Conservation (phyloP, 441 rosid species). For the Croton laevigatus region DNA sequence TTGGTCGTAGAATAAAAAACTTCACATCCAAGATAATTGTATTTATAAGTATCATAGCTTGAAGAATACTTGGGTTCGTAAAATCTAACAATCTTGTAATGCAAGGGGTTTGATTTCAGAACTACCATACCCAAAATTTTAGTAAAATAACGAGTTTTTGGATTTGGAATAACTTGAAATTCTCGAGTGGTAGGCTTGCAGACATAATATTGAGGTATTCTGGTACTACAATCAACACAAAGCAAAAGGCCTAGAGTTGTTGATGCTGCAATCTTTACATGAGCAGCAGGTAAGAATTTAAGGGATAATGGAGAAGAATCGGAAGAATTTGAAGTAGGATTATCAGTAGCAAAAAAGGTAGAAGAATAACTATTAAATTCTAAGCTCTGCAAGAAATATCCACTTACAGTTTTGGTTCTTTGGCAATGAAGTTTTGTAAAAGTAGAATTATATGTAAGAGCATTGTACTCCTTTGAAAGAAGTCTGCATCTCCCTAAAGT, state of each 20-base stretch:
- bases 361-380: neutral
- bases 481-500: conserved; percentile 11
- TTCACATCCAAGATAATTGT: neutral
- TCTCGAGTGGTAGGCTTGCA: conserved; percentile 26
- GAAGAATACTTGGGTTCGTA: neutral
- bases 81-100: conserved; percentile 16
- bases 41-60: neutral
- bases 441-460: conserved; percentile 8
- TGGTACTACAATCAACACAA: neutral
- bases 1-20: conserved; percentile 12
- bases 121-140: neutral
- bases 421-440: conserved; percentile 9
- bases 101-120: conserved; percentile 17
- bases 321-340: neutral
- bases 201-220: conserved; percentile 14
- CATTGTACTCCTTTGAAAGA: conserved; percentile 9
- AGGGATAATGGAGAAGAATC: conserved; percentile 12
- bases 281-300: conserved; percentile 12
- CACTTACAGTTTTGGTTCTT: conserved; percentile 3
- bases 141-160: conserved; percentile 15
- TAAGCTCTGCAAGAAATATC: conserved; percentile 4
- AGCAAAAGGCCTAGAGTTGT: too few species aligned
- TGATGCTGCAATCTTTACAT: too few species aligned
- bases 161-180: conserved; percentile 25
- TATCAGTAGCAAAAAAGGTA: neutral